A percentile compares a stretch with the other conserved stretches of the same genome.
These are phyloP conservation scores for Trichophyton simii DNA, from an alignment of 2,329 filamentous ascomycete genomes.

Conservation along the genomic window DNA sequence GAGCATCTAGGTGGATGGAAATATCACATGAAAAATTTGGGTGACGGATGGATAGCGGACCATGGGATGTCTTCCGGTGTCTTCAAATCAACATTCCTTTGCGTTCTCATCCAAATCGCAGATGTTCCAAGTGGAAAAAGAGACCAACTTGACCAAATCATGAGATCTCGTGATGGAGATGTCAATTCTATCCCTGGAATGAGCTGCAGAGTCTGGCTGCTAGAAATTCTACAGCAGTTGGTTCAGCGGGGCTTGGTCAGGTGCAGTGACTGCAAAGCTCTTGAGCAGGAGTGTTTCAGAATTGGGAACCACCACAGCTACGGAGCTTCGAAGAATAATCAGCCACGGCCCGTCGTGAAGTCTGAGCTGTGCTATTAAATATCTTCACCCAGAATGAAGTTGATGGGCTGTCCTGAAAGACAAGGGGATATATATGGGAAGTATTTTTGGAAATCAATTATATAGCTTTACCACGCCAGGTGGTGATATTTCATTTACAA, in stretches of 20 bases:
- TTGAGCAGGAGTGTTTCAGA: conserved; percentile 16
- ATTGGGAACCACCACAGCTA: conserved; percentile 14
- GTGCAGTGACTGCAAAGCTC: conserved; percentile 9
- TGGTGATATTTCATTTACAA: neutral
- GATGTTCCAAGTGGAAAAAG: conserved; percentile 11
- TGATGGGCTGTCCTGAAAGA: neutral
- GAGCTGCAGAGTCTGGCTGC: conserved; percentile 18
- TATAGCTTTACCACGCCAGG: neutral
- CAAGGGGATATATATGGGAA: neutral
- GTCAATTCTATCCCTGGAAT: conserved; percentile 18
- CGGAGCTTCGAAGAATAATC: conserved; percentile 6
- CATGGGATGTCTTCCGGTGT: conserved; percentile 8
- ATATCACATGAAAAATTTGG: conserved; percentile 11
- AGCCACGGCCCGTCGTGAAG: conserved; percentile 12
- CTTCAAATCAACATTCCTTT: conserved; percentile 14
- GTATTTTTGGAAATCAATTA: neutral
- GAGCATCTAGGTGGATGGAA: conserved; percentile 2
- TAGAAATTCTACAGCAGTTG: conserved; percentile 14
- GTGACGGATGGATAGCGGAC: conserved; percentile 12
- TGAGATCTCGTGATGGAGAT: conserved; percentile 15
- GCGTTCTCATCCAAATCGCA: conserved; percentile 14
- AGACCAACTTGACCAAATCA: conserved; percentile 14
- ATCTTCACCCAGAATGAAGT: neutral
- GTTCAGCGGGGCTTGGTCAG: conserved; percentile 13
- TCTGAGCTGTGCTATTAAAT: neutral